Evolutionary conservation across 208 protist species (phyloP).

Genomic region (Wallacemonas sp.): DNA sequence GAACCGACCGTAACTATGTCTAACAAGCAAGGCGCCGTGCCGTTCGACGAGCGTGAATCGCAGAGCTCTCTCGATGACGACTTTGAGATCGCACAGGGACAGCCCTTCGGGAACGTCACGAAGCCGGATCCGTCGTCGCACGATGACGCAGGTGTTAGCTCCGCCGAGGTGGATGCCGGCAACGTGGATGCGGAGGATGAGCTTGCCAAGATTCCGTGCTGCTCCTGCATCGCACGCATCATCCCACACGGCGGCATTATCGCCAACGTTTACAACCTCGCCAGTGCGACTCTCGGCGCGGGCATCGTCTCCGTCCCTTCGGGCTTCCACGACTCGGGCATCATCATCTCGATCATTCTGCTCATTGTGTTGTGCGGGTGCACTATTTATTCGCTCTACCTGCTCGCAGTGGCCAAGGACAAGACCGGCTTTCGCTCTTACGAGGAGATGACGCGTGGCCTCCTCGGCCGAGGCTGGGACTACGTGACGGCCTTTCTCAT

Average conservation of each 20-base stretch:
- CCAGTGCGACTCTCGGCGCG: slow-evolving; percentile 72
- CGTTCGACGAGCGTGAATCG: background rate
- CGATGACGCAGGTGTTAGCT: background rate
- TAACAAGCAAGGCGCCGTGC: background rate
- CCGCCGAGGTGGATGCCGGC: background rate
- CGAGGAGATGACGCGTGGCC: slow-evolving; percentile 63
- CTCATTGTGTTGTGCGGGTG: slow-evolving; percentile 40
- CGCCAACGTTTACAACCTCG: slow-evolving; percentile 70
- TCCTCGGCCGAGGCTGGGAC: slow-evolving; percentile 66
- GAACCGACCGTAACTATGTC: no score
- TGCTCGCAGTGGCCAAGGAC: slow-evolving; percentile 54
- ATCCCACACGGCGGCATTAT: slow-evolving; percentile 71
- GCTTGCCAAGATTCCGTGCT: slow-evolving; percentile 7
- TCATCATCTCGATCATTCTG: slow-evolving; percentile 49
- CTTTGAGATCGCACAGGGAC: slow-evolving; percentile 2
- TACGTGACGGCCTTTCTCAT: slow-evolving; percentile 73
- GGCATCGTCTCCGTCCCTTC: slow-evolving; percentile 73
- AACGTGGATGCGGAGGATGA: slow-evolving; percentile 2
- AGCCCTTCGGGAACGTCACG: background rate
- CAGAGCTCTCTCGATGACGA: slow-evolving; percentile 6
- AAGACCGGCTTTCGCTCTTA: slow-evolving; percentile 76
- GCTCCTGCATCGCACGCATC: slow-evolving; percentile 11
- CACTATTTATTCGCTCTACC: slow-evolving; percentile 80
- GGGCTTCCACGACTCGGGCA: slow-evolving; percentile 62
- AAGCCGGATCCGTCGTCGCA: background rate